Base-by-base conservation (phyloP, 208 protist species). In the Trypanosoma congolense region DNA sequence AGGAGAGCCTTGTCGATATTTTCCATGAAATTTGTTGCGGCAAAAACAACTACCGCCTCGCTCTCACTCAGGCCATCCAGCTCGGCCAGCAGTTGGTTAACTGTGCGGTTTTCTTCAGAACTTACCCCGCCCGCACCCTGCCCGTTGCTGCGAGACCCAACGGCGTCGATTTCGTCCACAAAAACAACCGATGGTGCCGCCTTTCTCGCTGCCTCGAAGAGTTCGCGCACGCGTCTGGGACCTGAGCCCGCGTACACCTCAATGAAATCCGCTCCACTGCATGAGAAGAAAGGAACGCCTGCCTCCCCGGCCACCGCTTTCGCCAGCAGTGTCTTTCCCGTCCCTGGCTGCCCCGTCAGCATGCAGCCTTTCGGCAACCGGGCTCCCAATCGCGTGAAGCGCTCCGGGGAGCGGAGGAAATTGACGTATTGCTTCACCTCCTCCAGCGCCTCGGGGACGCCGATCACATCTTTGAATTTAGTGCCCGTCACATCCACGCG, bases 151-250 rank as follows among this genome's bases (percentile, higher is more conserved):
- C 71, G 77, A 14, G 77, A 83, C 12, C 96, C 97, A 14, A 99
- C 83, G 1, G 96, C 93, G 59, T 99, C 97, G 45, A 99, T 97
- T 68, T 99, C 97, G 72, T 99, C 97, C 30, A 99, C 97, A 80
- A 99, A 99, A 42, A 99, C 93, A 35, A 99, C 97, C 47, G 91
- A 97, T 30, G 97, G 96, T 19, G 89, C 78, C 19, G 83, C 77
- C 55, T 83, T 69, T 59, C 91, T 93, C 12, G 97, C 97, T 6
- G 64, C 75, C 0, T 61, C 79, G 57, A 99, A 98, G 8, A 98
- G 77, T 41, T 97, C 92, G 21, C 96, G 87, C 25, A 99, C 90
- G 14, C 96, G 81, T 59, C 84, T 87, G 14, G 96, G 92, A 2
- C 97, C 97, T 0, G 97, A 96, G 46, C 97, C 97, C 10, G 97